Conservation (phyloP, 2,329 filamentous ascomycete species). For the Metarhizium humberi region DNA sequence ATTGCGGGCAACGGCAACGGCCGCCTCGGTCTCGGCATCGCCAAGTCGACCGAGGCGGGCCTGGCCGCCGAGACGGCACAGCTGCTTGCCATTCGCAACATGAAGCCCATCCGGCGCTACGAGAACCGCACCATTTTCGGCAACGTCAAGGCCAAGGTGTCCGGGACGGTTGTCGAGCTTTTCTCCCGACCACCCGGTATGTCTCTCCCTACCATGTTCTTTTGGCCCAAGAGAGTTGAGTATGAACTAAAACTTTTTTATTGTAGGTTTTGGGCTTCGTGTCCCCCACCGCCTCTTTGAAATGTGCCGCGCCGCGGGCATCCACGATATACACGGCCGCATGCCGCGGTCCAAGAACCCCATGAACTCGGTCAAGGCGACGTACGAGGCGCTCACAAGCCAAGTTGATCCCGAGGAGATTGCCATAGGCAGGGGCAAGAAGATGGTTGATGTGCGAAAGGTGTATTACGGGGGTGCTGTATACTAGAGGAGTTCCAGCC, state of each 20-base stretch:
- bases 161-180: conserved; percentile 77
- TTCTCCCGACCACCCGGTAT: conserved; percentile 79
- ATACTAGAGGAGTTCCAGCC: conserved; percentile 31
- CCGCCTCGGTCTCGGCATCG: conserved; percentile 78
- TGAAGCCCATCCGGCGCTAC: conserved; percentile 86
- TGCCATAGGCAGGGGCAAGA: conserved; percentile 81
- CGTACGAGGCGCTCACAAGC: conserved; percentile 70
- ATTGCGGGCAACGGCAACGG: conserved; percentile 85
- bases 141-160: conserved; percentile 72
- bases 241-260: not conserved
- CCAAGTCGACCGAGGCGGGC: conserved; percentile 68
- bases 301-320: conserved; percentile 79
- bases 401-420: conserved; percentile 86
- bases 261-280: conserved; percentile 81
- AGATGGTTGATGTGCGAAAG: conserved; percentile 91
- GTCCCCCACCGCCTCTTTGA: conserved; percentile 90
- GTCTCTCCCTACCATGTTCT: conserved; percentile 17
- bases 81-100: conserved; percentile 78
- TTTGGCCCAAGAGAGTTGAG: not conserved
- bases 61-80: conserved; percentile 64
- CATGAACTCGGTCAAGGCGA: conserved; percentile 96
- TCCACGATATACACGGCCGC: conserved; percentile 75
- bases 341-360: conserved; percentile 84
- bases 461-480: conserved; percentile 87
- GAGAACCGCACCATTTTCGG: conserved; percentile 90